Evolutionary conservation across 2,329 filamentous ascomycete species (phyloP).

Genomic region (Microdochium paspali): DNA sequence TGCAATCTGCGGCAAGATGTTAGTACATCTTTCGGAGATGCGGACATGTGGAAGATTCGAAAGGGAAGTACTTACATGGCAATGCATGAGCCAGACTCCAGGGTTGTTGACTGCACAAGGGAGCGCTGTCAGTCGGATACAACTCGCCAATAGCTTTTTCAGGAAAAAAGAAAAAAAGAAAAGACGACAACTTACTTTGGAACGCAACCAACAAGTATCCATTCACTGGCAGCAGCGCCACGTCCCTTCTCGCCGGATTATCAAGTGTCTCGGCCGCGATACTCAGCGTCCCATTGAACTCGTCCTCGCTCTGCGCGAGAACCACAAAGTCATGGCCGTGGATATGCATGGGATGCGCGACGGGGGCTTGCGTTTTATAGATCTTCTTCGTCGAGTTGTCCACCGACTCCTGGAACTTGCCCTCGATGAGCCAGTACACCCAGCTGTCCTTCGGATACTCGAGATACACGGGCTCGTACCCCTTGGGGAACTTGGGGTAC

Average conservation of each 20-base stretch:
- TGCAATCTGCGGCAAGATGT: constrained; percentile 19
- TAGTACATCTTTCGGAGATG: neutral
- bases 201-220: constrained; percentile 39
- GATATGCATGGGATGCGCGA: constrained; percentile 19
- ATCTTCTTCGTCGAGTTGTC: neutral
- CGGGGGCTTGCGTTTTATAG: neutral
- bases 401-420: constrained; percentile 2
- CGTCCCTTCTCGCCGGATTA: constrained; percentile 38
- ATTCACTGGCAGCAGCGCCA: constrained; percentile 27
- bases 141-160: too few species aligned
- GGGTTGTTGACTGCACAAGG: constrained; percentile 34
- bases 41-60: too few species aligned
- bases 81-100: constrained; percentile 36
- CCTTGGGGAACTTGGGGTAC: neutral
- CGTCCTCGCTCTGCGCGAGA: constrained; percentile 14
- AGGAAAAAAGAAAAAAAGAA: neutral
- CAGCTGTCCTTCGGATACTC: constrained; percentile 12
- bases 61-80: constrained; percentile 26
- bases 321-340: constrained; percentile 24
- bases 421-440: constrained; percentile 20
- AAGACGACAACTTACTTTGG: constrained; percentile 12
- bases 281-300: constrained; percentile 14
- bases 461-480: constrained; percentile 11
- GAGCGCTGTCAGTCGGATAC: too few species aligned
- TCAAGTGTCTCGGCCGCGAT: neutral